phyloP scores from a whole-genome alignment of 371 early-diverging fungal genomes.

The Dentiscutata heterogama region DNA sequence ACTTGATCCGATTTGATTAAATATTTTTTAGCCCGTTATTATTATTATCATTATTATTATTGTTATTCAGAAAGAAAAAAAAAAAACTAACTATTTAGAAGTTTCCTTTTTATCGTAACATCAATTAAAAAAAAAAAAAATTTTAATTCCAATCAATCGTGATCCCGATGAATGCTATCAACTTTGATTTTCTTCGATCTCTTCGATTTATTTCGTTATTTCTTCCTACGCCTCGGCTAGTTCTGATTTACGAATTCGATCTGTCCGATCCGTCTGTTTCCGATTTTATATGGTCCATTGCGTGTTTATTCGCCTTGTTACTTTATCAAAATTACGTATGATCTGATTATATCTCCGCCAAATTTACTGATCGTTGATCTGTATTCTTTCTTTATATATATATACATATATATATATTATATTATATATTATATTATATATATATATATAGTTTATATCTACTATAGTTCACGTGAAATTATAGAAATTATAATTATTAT shows the following conservation, averaged over 20 bases:
- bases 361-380: not conserved
- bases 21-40: too few species aligned
- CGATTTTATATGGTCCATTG: not conserved
- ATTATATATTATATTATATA: too few species aligned
- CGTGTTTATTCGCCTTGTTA: not conserved
- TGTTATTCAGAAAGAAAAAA: too few species aligned
- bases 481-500: not conserved
- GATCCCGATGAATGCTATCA: not conserved
- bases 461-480: not conserved
- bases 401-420: not conserved
- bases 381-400: not conserved
- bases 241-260: not conserved
- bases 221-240: not conserved
- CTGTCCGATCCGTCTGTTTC: slow-evolving; percentile 11
- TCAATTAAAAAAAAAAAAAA: too few species aligned
- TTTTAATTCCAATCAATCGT: not conserved
- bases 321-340: not conserved
- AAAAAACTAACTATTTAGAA: not conserved
- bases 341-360: not conserved
- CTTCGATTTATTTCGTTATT: not conserved
- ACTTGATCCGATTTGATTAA: too few species aligned
- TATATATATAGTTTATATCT: too few species aligned
- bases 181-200: not conserved
- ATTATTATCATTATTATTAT: too few species aligned
- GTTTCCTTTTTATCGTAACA: not conserved